Evolutionary conservation across 345 rosid genomes (phyloP), one percentile per base, ranked within the genome.

Genomic region (Viola odorata): DNA sequence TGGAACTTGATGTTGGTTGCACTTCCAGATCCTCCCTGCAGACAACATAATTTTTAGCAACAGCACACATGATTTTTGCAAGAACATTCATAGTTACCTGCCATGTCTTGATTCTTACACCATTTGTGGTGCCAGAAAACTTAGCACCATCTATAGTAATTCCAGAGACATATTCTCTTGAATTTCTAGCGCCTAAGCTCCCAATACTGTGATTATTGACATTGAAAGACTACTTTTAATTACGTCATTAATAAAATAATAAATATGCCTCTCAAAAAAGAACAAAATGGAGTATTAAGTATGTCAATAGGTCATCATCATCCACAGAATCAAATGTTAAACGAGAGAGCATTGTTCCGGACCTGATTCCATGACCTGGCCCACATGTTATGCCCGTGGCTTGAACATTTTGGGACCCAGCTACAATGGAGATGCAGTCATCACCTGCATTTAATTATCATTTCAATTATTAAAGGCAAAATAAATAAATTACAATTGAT

Each of bases 31-130:
- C 98, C 98, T 83, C 98, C 98, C 95, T 90, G 79, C 41, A 41
- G 7, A 56, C 44, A 3, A 45, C 8, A 45, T 10, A 5, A 5
- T 42, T 42, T 5, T 42, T 5, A 42, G 45, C 45, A 5, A 42
- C 10, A 42, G 6, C 45, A 42, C 10, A 5, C 6, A 42, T 10
- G 45, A 42, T 5, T 42, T 10, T 10, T 42, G n/a, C n/a, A n/a
- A n/a, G n/a, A n/a, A n/a, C n/a, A n/a, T n/a, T n/a, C n/a, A n/a
- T n/a, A n/a, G n/a, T 8, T 53, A 83, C 96, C 88, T 81, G 96
- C 82, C 88, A 91, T 32, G 98, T 89, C 77, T 91, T 91, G 73
- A 91, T 86, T 74, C 98, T 77, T 12, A 91, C 84, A 12, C 98
- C 98, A 72, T 91, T 91, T 41, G 74, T 59, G 12, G 96, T 86